phyloP scores from a whole-genome alignment of 345 rosid genomes.

The Eucalyptus paniculata region DNA sequence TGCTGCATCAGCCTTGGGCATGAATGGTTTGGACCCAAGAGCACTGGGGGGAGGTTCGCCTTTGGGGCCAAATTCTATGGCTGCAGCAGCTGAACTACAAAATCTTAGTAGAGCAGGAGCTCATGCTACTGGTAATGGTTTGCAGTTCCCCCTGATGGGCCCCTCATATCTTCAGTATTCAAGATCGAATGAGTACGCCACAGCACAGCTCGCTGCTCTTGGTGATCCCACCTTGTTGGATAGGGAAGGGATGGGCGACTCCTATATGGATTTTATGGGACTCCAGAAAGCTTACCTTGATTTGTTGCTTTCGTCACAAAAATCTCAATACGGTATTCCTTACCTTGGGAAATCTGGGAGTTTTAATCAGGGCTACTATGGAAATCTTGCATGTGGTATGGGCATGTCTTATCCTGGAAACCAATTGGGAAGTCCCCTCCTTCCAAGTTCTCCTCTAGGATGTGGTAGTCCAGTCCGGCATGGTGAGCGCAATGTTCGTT shows the following conservation, averaged over 20 bases:
- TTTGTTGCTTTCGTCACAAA: constrained; percentile 26
- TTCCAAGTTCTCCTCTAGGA: constrained; percentile 38
- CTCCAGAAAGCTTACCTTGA: constrained; percentile 48
- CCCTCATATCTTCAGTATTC: constrained; percentile 32
- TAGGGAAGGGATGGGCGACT: constrained; percentile 23
- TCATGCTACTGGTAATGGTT: constrained; percentile 19
- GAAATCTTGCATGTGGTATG: constrained; percentile 34
- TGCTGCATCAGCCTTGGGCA: constrained; percentile 41
- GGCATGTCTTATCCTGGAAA: constrained; percentile 48
- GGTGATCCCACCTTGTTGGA: constrained; percentile 23
- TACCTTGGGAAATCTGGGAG: constrained; percentile 30
- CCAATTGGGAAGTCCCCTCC: constrained; percentile 20
- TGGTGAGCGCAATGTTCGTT: constrained; percentile 32
- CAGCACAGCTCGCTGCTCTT: constrained; percentile 38
- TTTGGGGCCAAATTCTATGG: constrained; percentile 29
- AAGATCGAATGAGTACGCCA: constrained; percentile 36
- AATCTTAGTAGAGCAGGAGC: constrained; percentile 23
- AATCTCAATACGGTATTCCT: constrained; percentile 35
- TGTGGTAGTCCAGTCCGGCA: constrained; percentile 40
- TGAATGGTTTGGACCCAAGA: constrained; percentile 32
- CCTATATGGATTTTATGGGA: constrained; percentile 37
- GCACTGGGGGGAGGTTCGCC: constrained; percentile 13
- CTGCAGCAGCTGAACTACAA: constrained; percentile 30
- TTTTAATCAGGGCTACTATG: constrained; percentile 26
- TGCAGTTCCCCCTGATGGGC: constrained; percentile 28